phyloP scores from a whole-genome alignment of 345 rosid genomes.

The Arabidopsis arenosa region DNA sequence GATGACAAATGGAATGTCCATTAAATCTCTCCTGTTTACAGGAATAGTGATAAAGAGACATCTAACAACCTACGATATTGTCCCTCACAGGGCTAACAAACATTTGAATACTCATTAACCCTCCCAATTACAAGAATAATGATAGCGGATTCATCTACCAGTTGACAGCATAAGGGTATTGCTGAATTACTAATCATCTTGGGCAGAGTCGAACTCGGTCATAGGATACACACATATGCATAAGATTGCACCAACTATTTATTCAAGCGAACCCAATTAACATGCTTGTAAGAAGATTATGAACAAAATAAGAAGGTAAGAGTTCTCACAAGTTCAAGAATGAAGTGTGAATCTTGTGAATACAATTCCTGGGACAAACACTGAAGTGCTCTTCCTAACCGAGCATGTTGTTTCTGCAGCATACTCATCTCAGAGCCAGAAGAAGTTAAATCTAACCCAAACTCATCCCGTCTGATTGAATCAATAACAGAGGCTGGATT shows the following conservation, averaged over 20 bases:
- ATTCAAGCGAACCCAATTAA: constrained; percentile 16
- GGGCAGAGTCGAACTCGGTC: constrained; percentile 2
- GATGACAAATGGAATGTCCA: constrained; percentile 8
- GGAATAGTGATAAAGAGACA: constrained; percentile 12
- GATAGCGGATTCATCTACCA: constrained; percentile 3
- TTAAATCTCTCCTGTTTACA: constrained; percentile 8
- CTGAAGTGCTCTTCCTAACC: constrained; percentile 96
- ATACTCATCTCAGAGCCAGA: constrained; percentile 68
- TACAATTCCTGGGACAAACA: constrained; percentile 97
- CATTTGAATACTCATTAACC: constrained; percentile 16
- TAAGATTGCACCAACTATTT: constrained; percentile 8
- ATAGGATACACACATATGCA: constrained; percentile 10
- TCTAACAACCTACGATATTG: constrained; percentile 1
- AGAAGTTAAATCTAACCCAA: constrained; percentile 76
- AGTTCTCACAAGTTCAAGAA: constrained; percentile 90
- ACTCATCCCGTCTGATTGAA: constrained; percentile 84
- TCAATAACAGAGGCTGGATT: constrained; percentile 65
- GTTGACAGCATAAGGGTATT: constrained; percentile 22
- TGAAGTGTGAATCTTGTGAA: constrained; percentile 98
- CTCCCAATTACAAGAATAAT: constrained; percentile 6
- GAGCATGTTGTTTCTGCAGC: constrained; percentile 97
- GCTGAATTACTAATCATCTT: constrained; percentile 21
- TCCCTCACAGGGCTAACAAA: constrained; percentile 19
- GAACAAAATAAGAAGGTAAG: constrained; percentile 21
- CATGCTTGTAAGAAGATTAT: constrained; percentile 29